Evolutionary conservation across 257 asterid species (phyloP).

Genomic region (Mitragyna speciosa): DNA sequence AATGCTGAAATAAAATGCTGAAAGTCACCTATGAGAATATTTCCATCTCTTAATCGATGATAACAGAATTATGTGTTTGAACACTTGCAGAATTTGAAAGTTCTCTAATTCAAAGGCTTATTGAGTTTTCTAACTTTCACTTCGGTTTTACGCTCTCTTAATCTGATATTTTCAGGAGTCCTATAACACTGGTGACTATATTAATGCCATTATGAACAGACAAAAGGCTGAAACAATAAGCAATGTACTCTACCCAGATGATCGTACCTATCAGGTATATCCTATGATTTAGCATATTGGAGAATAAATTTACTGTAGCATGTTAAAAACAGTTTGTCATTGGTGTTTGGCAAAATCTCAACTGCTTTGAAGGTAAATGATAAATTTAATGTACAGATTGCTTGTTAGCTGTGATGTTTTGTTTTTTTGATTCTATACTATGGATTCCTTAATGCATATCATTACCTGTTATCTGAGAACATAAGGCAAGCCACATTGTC

Average conservation of each 20-base stretch:
- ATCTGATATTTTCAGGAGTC: conserved; percentile 39
- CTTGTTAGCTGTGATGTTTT: conserved; percentile 11
- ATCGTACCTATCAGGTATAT: conserved; percentile 55
- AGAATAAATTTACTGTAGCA: too few species aligned
- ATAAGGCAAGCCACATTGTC: background rate
- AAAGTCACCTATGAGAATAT: background rate
- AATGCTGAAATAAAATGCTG: too few species aligned
- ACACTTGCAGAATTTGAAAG: background rate
- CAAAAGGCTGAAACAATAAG: conserved; percentile 56
- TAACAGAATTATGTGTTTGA: background rate
- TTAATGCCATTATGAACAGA: conserved; percentile 41
- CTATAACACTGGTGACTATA: conserved; percentile 51
- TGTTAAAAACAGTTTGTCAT: too few species aligned
- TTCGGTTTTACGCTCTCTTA: background rate
- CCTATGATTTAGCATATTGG: too few species aligned
- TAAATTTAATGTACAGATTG: background rate
- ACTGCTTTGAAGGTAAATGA: background rate
- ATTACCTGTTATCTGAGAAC: background rate
- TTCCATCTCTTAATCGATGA: background rate
- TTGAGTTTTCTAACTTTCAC: background rate
- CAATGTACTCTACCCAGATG: conserved; percentile 52
- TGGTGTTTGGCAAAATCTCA: background rate
- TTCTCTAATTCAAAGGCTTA: background rate
- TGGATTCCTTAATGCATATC: background rate
- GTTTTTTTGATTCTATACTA: background rate